phyloP scores from a whole-genome alignment of 257 asterid species.

The Thymus quinquecostatus region DNA sequence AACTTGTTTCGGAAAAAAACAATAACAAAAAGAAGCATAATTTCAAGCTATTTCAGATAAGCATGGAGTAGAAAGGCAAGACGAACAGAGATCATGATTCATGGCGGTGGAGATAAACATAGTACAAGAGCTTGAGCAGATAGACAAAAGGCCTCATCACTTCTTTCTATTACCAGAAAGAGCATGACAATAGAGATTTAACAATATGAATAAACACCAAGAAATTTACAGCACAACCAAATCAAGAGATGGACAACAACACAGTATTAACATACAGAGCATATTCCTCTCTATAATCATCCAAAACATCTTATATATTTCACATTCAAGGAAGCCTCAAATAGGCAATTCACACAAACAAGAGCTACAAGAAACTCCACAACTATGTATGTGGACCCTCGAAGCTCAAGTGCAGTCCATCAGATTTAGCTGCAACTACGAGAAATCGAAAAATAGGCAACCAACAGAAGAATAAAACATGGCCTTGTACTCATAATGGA shows the following conservation, averaged over 20 bases:
- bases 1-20: too few species aligned
- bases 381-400: background rate
- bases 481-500: background rate
- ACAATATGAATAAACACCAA: background rate
- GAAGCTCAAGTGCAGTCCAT: conserved; percentile 1
- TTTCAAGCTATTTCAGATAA: background rate
- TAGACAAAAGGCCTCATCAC: background rate
- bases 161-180: too few species aligned
- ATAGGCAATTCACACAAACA: too few species aligned
- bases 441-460: background rate
- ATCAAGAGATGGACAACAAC: background rate
- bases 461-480: background rate
- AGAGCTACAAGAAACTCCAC: background rate
- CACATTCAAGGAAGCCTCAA: background rate
- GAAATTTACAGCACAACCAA: background rate
- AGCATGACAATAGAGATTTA: too few species aligned
- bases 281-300: too few species aligned
- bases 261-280: background rate
- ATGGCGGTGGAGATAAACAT: too few species aligned
- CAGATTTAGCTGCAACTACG: background rate
- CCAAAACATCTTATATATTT: too few species aligned
- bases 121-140: background rate
- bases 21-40: background rate
- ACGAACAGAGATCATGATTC: too few species aligned
- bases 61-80: background rate